Evolutionary conservation across 139 green algal genomes (phyloP).

Genomic region (Picochlorum sp.): DNA sequence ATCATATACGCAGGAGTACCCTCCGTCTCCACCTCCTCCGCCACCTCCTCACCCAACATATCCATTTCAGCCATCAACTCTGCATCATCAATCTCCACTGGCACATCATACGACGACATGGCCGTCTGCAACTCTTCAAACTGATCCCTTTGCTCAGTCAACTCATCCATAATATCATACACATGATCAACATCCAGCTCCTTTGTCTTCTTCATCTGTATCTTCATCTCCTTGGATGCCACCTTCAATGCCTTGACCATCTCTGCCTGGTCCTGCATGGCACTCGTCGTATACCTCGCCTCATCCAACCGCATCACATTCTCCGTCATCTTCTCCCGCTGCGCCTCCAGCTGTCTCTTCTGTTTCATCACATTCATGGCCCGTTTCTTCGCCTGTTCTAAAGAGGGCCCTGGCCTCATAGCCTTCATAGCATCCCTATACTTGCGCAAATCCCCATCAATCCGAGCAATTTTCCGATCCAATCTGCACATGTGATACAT

Average conservation of each 20-base stretch:
- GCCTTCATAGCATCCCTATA: constrained; percentile 81
- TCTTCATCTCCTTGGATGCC: constrained; percentile 82
- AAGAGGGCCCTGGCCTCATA: constrained; percentile 72
- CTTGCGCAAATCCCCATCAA: constrained; percentile 86
- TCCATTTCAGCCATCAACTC: constrained; percentile 97
- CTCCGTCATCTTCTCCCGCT: constrained; percentile 89
- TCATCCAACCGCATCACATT: constrained; percentile 97
- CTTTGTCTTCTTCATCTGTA: constrained; percentile 69
- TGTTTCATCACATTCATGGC: constrained; percentile 90
- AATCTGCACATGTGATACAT: constrained; percentile 40
- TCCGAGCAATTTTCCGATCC: constrained; percentile 88
- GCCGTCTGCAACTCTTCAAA: constrained; percentile 86
- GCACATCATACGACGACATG: constrained; percentile 79
- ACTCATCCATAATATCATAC: constrained; percentile 90
- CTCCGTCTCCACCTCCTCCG: constrained; percentile 29
- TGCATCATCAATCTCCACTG: constrained; percentile 93
- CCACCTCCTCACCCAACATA: constrained; percentile 63
- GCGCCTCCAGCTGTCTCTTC: constrained; percentile 89
- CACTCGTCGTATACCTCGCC: constrained; percentile 46
- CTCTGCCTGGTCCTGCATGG: constrained; percentile 22
- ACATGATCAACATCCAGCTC: constrained; percentile 94
- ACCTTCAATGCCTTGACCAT: constrained; percentile 62
- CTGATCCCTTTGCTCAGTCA: constrained; percentile 86
- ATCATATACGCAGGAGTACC: constrained; percentile 60
- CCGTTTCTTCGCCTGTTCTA: constrained; percentile 80